phyloP scores from a whole-genome alignment of 2,329 filamentous ascomycete species.

The Sporothrix euskadiensis region DNA sequence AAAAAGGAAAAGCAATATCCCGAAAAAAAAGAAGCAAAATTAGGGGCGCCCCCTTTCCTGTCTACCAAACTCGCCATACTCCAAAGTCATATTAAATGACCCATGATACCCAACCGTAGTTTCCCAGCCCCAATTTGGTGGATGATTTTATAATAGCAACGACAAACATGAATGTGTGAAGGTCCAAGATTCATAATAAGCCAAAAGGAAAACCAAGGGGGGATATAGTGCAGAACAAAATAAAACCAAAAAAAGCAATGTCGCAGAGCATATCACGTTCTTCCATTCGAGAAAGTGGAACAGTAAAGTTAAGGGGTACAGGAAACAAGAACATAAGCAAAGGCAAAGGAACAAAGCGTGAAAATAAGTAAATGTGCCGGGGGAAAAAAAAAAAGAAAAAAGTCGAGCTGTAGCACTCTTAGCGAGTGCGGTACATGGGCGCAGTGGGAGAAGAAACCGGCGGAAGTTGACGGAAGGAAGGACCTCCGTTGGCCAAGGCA shows the following conservation, averaged over 20 bases:
- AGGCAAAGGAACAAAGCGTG: not conserved
- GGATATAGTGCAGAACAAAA: not conserved
- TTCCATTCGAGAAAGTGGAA: not conserved
- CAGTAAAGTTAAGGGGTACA: not conserved
- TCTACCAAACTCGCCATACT: not conserved
- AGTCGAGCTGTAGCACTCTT: not conserved
- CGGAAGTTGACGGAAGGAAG: not conserved
- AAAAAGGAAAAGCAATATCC: not conserved
- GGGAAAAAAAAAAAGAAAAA: not conserved
- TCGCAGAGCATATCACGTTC: too few relatives aligned
- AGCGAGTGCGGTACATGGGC: not conserved
- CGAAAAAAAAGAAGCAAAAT: not conserved
- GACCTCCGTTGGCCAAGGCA: not conserved
- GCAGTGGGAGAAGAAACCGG: not conserved
- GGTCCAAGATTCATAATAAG: not conserved
- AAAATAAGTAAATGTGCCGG: not conserved
- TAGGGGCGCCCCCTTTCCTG: slow-evolving; percentile 2
- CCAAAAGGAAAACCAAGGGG: not conserved
- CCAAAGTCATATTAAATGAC: not conserved
- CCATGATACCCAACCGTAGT: not conserved
- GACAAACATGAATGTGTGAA: not conserved
- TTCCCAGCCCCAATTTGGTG: not conserved
- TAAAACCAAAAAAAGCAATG: not conserved
- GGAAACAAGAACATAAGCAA: not conserved
- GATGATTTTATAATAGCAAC: not conserved